Evolutionary conservation across 2,329 filamentous ascomycete genomes (phyloP), one percentile per base, ranked within the genome.

Genomic region (Neopestalotiopsis clavispora): DNA sequence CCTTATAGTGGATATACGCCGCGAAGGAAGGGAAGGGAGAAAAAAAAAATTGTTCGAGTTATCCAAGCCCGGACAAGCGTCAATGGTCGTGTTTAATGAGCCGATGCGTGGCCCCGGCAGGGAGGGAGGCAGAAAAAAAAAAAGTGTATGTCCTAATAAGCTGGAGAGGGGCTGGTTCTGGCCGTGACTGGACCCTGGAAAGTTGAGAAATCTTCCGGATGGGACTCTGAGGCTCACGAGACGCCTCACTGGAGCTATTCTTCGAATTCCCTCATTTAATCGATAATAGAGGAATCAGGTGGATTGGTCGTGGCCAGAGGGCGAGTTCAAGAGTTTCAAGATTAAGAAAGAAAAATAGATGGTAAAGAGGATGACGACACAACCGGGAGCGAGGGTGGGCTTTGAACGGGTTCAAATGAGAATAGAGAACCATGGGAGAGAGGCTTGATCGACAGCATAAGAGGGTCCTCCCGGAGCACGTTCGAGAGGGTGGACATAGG

Each of bases 401-500:
- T 62, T 59, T 28, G n/a, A 13, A 23, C 45, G 30, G 63, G 45
- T 65, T 28, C n/a, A 65, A 65, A 57, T 65, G 63, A 28, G 32
- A 65, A 34, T 20, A 28, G 45, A 57, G 28, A 65, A 40, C 40
- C 10, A 49, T 64, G 38, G 42, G 62, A 57, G 63, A 65, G 20
- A 52, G 45, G 14, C 42, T 49, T 65, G 63, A 65, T 65, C 63
- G 63, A 57, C 63, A 32, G 32, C 28, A 42, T 52, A 38, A 38
- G 63, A 61, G 59, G 59, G 59, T 61, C 59, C 57, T 64, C 9
- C 34, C 12, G 52, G 63, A 57, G 63, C 42, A 65, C 28, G 61
- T 49, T 64, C 61, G 61, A 45, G 61, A 45, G 61, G 57, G 63
- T 65, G 63, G 63, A 65, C 52, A 58, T 65, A 65, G 52, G 63